Base-by-base conservation (phyloP, 2,329 filamentous ascomycete species). In the Niveomyces coronatus region DNA sequence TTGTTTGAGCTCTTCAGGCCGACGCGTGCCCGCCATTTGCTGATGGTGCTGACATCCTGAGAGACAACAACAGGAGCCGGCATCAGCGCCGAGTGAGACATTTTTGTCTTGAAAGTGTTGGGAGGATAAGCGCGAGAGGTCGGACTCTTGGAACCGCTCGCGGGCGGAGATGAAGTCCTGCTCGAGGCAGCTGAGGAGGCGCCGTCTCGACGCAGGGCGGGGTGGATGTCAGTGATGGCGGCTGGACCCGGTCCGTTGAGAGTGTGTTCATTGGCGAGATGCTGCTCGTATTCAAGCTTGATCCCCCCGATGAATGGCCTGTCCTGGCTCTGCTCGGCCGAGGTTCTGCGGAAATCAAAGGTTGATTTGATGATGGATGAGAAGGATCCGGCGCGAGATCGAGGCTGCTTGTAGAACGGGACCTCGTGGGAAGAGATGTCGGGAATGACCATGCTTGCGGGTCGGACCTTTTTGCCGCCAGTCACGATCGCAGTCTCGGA, bases 281-380 rank as follows among this genome's bases (percentile, higher is more conserved):
- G 53, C 31, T 55, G 55, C 39, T 64, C 53, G 32, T 60, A 51
- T 32, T 64, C 62, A 13, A 65, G 51, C 40, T 64, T 65, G 37
- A 57, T 56, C 15, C 59, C 61, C 1, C 63, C 61, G 17, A 67
- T 56, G 44, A 67, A 67, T 10, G 54, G 55, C 2, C 49, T 51
- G 5, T 58, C 48, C n/a, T 44, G 45, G 8, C 47, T 43, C 15
- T 53, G 50, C 23, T 61, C 59, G 14, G 53, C 44, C 0, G 59
- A 62, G 1, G 50, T 47, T 3, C 58, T 52, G 13, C 55, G 52
- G 23, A 54, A 53, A 34, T 58, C 57, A 22, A 62, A 60, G 0
- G 60, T 56, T 5, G 48, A 44, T 39, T 52, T 54, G 37, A 62
- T 52, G 7, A 60, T 41, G 4, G 58, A 60, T 3, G 57, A 52